Evolutionary conservation across 768 basidiomycete species (phyloP).

Genomic region (Rubroboletus satanas): DNA sequence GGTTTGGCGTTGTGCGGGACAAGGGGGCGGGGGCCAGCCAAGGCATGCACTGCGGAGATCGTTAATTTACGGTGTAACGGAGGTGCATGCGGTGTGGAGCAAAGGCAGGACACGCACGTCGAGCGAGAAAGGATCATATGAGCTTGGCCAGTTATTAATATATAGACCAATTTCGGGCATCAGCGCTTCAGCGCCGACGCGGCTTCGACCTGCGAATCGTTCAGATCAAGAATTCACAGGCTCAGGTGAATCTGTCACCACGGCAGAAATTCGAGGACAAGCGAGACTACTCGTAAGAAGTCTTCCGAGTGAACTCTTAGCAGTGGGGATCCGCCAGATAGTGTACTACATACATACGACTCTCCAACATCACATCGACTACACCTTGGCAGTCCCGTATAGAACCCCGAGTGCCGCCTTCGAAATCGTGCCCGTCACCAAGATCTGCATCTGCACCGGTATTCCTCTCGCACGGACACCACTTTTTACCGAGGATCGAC

Average conservation of each 20-base stretch:
- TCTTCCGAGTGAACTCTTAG: neutral
- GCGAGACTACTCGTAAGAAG: too few species aligned
- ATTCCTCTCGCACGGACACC: constrained; percentile 49
- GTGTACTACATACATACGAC: neutral
- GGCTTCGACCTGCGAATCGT: neutral
- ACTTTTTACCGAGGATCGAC: constrained; percentile 49
- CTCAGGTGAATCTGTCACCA: neutral
- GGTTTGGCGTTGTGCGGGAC: neutral
- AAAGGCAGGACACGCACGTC: neutral
- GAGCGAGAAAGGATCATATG: neutral
- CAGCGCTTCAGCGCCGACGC: too few species aligned
- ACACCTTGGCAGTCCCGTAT: neutral
- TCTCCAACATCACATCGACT: too few species aligned
- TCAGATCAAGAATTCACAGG: neutral
- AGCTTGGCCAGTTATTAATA: too few species aligned
- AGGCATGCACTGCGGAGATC: neutral
- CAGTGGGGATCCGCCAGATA: neutral
- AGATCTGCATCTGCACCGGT: neutral
- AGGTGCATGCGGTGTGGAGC: neutral
- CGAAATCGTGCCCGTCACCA: constrained; percentile 42
- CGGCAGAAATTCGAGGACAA: neutral
- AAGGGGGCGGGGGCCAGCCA: neutral
- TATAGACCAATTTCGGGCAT: too few species aligned
- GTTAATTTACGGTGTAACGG: too few species aligned
- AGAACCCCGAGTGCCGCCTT: constrained; percentile 32